Percentiles rank a stretch among this genome's conserved stretches.
These are phyloP conservation scores for Epichloe sp. DNA, from an alignment of 2,329 filamentous ascomycete genomes.

Conservation along the genomic window DNA sequence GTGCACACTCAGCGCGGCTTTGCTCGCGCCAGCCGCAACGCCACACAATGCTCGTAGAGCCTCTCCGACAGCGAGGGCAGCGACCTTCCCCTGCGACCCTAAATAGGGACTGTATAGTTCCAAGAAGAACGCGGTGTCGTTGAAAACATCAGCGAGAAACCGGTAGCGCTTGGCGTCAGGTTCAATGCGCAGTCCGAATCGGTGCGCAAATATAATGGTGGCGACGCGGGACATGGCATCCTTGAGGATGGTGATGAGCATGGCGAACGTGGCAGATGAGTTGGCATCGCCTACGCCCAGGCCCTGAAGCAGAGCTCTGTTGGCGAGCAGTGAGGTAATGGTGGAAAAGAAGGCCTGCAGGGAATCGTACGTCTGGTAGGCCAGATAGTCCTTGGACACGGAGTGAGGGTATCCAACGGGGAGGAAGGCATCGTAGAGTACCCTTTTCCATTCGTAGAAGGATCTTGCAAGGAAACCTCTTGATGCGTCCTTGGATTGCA, in stretches of 20 bases:
- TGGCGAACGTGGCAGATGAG: slow-evolving; percentile 65
- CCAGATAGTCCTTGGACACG: slow-evolving; percentile 72
- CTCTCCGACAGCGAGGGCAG: slow-evolving; percentile 36
- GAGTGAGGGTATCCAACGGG: slow-evolving; percentile 81
- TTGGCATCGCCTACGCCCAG: slow-evolving; percentile 74
- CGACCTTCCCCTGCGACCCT: slow-evolving; percentile 36
- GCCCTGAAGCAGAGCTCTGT: slow-evolving; percentile 64
- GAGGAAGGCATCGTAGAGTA: slow-evolving; percentile 57
- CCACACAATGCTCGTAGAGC: slow-evolving; percentile 58
- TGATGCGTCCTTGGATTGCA: slow-evolving; percentile 10
- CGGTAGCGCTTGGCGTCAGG: slow-evolving; percentile 86
- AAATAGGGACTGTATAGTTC: slow-evolving; percentile 70
- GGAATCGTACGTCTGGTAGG: slow-evolving; percentile 60
- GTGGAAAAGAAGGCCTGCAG: slow-evolving; percentile 75
- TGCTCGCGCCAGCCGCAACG: slow-evolving; percentile 78
- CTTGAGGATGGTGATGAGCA: slow-evolving; percentile 72
- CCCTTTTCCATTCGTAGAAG: slow-evolving; percentile 23
- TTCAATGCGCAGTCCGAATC: slow-evolving; percentile 69
- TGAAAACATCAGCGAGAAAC: slow-evolving; percentile 76
- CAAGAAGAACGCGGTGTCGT: slow-evolving; percentile 75
- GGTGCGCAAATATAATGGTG: slow-evolving; percentile 77
- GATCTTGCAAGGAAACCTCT: slow-evolving; percentile 16
- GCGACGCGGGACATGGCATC: slow-evolving; percentile 69
- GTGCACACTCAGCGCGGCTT: slow-evolving; percentile 82
- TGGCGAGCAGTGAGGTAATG: slow-evolving; percentile 68